Base-by-base conservation (phyloP, 2,329 filamentous ascomycete genomes). In the Aspergillus tamarii region DNA sequence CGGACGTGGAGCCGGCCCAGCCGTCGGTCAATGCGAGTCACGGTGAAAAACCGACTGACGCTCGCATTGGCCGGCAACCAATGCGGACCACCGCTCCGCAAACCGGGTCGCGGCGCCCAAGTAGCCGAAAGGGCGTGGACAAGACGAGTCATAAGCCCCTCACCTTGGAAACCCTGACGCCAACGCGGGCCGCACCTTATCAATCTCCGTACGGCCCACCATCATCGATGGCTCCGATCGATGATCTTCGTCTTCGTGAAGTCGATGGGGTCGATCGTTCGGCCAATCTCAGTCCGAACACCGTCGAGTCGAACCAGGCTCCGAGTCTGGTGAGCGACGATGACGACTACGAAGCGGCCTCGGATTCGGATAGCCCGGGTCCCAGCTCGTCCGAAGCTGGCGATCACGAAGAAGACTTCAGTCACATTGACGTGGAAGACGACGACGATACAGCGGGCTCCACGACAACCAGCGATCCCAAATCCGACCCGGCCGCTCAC, bases 271-370 rank as follows among this genome's bases (percentile, higher is more conserved):
- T 75, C 21, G 72, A 75, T 41, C 73, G 72, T 19, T 65, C 73
- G 36, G 82, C 83, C 54, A 87, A 91, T 60, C 77, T 91, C 62
- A 92, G 89, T 70, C 90, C 90, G 6, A 88, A 88, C 70, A 90
- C 89, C 0, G 79, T 89, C 52, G 84, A 89, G 57, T 91, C 89
- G 75, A 92, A 92, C 76, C 91, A 91, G 68, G 90, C 91, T 10
- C 91, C 91, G 26, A 93, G 90, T 70, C 84, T 94, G 56, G 90
- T 93, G 73, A 92, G 90, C 77, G 91, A 94, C 77, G 90, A 93
- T 76, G 90, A 93, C 70, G 91, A 93, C 74, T 92, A 91, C 71
- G 90, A 91, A 69, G 89, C 73, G 16, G 78, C 90, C 61, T 91
- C 89, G 1, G 88, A 90, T 53, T 90, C 87, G 0, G 82, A 83